A percentile compares a stretch with the other conserved stretches of the same genome.
Conservation (phyloP, 257 asterid species). For the Cynanchum wilfordii region DNA sequence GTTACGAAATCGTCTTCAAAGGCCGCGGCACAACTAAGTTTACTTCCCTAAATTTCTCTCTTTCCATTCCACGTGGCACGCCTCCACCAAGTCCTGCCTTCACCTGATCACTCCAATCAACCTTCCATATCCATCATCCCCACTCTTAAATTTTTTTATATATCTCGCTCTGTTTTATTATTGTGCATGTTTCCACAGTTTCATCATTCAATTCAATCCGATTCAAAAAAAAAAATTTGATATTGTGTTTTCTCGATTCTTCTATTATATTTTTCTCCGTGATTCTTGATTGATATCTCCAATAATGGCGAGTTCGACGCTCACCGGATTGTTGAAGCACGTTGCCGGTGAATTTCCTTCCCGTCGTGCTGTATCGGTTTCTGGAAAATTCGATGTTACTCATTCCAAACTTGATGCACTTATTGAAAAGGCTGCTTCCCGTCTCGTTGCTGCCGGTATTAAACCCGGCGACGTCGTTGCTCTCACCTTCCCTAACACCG, state of each 20-base stretch:
- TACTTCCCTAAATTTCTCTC: background rate
- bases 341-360: conserved; percentile 58
- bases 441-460: conserved; percentile 74
- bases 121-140: too few relatives aligned
- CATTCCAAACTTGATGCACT: conserved; percentile 54
- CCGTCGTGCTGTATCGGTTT: conserved; percentile 58
- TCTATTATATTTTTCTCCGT: background rate
- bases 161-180: background rate
- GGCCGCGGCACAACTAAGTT: background rate
- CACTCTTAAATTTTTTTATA: background rate
- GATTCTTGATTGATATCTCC: background rate
- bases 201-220: background rate
- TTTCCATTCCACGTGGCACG: background rate
- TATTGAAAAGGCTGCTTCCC: conserved; percentile 62
- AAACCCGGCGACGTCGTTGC: conserved; percentile 77
- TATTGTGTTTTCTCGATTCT: background rate
- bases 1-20: background rate
- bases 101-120: background rate
- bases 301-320: conserved; percentile 48
- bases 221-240: too few relatives aligned
- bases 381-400: conserved; percentile 65
- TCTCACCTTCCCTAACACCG: conserved; percentile 85
- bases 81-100: conserved; percentile 14
- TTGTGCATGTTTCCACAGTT: background rate
- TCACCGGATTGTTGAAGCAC: conserved; percentile 53